Evolutionary conservation across 2,329 filamentous ascomycete species (phyloP), one percentile per base, ranked within the genome.

Genomic region (Canariomyces notabilis): DNA sequence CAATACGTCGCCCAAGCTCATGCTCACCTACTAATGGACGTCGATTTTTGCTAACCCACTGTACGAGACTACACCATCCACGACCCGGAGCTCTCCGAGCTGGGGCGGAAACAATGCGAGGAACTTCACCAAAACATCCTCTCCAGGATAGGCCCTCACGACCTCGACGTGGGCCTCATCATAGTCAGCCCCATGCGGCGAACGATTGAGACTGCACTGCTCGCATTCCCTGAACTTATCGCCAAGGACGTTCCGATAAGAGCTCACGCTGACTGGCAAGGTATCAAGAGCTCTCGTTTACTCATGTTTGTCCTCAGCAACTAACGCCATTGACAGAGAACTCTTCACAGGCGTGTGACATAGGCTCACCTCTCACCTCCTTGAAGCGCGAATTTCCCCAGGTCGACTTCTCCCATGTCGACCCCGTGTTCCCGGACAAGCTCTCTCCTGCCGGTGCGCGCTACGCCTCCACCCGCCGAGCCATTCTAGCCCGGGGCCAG

Each of bases 191-290:
- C 82, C 1, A 83, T 85, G 78, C 68, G 72, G 14, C 72, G 83
- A 22, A 85, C 82, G 2, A 67, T 85, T 22, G 78, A 87, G 63
- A 86, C 83, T 2, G 75, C 81, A 1, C 66, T 75, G 34, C 67
- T 76, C 7, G 73, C 74, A 0, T 66, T 85, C 1, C 74, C 76
- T 53, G 83, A 75, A 72, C 65, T 85, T 37, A 67, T 80, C 39
- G 70, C 75, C 16, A 64, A 63, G 35, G 77, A 76, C 1, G 66
- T 82, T 16, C 71, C 69, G 37, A 69, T 84, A 19, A 64, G 75
- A 38, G 74, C 77, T 1, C 72, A 80, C 56, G 80, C 82, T 4
- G 71, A 72, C 44, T 86, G 82, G 82, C 82, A 86, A 69, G 78
- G 77, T 80, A 40, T 16, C 19, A 5, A 5, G 12, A 35, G 15